Conservation (phyloP, 345 rosid species). For the Cardamine occulta region DNA sequence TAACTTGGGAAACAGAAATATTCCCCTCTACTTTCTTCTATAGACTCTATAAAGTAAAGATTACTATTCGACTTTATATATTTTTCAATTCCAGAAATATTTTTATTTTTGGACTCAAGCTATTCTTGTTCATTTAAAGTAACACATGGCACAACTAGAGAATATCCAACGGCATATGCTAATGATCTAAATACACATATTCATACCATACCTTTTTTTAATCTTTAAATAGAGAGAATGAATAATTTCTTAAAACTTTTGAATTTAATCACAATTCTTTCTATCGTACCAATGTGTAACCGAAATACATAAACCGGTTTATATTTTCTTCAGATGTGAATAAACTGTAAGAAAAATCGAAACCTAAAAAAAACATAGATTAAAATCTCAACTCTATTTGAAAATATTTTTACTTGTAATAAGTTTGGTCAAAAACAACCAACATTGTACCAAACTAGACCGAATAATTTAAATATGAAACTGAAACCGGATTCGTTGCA, state of each 20-base stretch:
- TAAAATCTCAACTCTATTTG: background rate
- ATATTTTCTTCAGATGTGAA: background rate
- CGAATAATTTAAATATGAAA: background rate
- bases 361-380: background rate
- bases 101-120: constrained; percentile 25
- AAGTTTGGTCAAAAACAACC: background rate
- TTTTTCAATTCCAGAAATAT: constrained; percentile 2
- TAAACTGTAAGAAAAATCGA: background rate
- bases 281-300: background rate
- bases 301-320: background rate
- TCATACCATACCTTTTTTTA: background rate
- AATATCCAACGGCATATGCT: constrained; percentile 70
- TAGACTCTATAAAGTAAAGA: constrained; percentile 30
- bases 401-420: background rate
- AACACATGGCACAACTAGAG: constrained; percentile 34
- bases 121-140: constrained; percentile 37
- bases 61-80: constrained; percentile 18
- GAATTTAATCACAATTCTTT: background rate
- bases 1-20: constrained; percentile 19
- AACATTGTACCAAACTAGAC: constrained; percentile 10
- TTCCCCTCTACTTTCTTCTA: constrained; percentile 9
- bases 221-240: background rate
- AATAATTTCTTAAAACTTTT: background rate
- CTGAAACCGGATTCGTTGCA: background rate
- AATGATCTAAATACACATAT: background rate